Base-by-base conservation (phyloP, 352 stramenopile genomes). In the Globisporangium parvum region DNA sequence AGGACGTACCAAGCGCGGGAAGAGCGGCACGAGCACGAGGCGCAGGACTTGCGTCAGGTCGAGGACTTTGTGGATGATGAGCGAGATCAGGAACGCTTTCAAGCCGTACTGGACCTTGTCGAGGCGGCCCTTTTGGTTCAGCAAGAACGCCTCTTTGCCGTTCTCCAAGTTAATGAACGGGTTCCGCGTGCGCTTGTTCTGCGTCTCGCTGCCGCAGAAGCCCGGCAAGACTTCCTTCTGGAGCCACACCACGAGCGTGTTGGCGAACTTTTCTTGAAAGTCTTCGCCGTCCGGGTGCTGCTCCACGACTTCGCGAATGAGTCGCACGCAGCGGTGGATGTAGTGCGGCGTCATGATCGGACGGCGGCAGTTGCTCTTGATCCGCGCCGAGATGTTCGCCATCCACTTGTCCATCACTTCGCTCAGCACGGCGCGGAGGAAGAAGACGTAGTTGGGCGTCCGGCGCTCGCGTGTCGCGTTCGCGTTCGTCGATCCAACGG, bases 391-490 rank as follows among this genome's bases (percentile, higher is more conserved):
- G 11, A 91, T 73, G 42, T 83, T 89, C 18, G 80, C 79, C 79
- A 93, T 89, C 85, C 85, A 95, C 59, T 95, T 95, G 66, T 95
- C 83, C 85, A 95, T 93, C 5, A 81, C 77, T 59, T 95, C 85
- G 48, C 71, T 91, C 37, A 95, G 64, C 26, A 93, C 70, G 21
- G 81, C 85, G 47, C 85, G 73, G 18, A 95, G 76, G 49, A 95
- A 87, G 59, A 95, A 95, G 23, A 93, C 72, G 63, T 93, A 93
- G 64, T 91, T 93, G 51, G 83, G 83, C 14, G 77, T 89, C 31
- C 78, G 72, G 40, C 83, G 74, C 60, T 90, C 80, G 55, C 80
- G 75, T 21, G 78, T 93, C 12, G 83, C 78, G 60, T 91, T 91
- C 23, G 76, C 77, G 48, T 75, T 90, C 12, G 82, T 90, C 14